A percentile compares a stretch with the other conserved stretches of the same genome.
These are phyloP conservation scores for Solanum piurae DNA, from an alignment of 257 asterid species.

Conservation along the genomic window DNA sequence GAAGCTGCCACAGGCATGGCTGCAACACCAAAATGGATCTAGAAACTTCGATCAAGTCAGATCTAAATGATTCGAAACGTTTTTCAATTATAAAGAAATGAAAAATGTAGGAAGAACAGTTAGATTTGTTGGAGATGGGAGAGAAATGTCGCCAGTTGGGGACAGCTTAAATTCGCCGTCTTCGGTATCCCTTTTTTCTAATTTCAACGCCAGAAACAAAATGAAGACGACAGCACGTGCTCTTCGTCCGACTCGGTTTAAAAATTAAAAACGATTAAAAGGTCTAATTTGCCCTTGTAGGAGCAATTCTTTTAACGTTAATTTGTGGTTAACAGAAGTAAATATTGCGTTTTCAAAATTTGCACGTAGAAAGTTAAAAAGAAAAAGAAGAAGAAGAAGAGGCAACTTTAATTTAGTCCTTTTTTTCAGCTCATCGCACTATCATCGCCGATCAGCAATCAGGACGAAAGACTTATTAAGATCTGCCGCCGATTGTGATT, in stretches of 20 bases:
- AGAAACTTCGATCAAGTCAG: background rate
- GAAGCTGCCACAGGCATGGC: constrained; percentile 99
- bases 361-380: background rate
- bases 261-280: background rate
- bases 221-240: background rate
- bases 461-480: background rate
- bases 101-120: background rate
- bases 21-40: constrained; percentile 9
- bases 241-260: background rate
- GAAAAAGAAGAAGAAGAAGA: background rate
- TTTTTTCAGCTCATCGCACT: background rate
- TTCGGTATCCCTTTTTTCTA: background rate
- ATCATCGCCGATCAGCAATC: background rate
- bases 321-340: background rate
- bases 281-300: background rate
- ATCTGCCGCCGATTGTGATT: background rate
- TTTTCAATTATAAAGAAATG: background rate
- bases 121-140: background rate
- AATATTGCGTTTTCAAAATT: background rate
- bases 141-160: background rate
- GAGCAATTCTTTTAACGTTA: background rate
- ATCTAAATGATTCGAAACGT: background rate
- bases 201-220: background rate
- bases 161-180: background rate
- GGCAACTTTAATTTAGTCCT: background rate